phyloP scores from a whole-genome alignment of 2,329 filamentous ascomycete species.

The Cladophialophora chaetospira region DNA sequence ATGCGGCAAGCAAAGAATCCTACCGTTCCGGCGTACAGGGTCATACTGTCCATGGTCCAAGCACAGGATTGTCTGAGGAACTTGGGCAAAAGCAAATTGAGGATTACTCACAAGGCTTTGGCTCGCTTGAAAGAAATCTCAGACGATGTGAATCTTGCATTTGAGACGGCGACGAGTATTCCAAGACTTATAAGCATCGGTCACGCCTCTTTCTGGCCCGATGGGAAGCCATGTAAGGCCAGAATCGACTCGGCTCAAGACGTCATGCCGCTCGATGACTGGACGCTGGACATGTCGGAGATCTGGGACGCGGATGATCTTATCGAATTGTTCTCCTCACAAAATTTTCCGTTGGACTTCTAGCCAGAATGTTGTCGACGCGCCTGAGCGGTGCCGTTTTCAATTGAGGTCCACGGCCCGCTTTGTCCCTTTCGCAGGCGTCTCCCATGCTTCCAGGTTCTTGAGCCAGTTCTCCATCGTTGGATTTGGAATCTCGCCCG shows the following conservation, averaged over 20 bases:
- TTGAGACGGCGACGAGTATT: neutral
- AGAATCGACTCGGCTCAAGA: neutral
- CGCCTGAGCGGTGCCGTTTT: no score
- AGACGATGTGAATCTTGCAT: neutral
- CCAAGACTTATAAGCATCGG: neutral
- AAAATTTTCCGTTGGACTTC: neutral
- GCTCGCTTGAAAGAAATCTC: neutral
- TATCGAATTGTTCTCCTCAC: neutral
- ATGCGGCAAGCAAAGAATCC: neutral
- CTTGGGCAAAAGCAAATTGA: neutral
- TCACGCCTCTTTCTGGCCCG: neutral
- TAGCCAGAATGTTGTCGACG: neutral
- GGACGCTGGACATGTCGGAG: neutral
- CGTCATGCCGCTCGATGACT: neutral
- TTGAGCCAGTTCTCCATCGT: conserved; percentile 18
- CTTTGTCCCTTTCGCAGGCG: conserved; percentile 15
- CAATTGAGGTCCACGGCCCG: conserved; percentile 6
- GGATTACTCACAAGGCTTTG: neutral
- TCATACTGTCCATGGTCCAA: neutral
- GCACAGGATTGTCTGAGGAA: conserved; percentile 1
- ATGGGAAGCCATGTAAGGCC: neutral
- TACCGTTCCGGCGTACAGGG: neutral
- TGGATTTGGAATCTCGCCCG: conserved; percentile 15
- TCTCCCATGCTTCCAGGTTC: conserved; percentile 18
- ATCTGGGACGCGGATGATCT: neutral